Evolutionary conservation across 1,284 basidiomycete genomes (phyloP), one percentile per base, ranked within the genome.

Genomic region (Sanghuangporus weigelae): DNA sequence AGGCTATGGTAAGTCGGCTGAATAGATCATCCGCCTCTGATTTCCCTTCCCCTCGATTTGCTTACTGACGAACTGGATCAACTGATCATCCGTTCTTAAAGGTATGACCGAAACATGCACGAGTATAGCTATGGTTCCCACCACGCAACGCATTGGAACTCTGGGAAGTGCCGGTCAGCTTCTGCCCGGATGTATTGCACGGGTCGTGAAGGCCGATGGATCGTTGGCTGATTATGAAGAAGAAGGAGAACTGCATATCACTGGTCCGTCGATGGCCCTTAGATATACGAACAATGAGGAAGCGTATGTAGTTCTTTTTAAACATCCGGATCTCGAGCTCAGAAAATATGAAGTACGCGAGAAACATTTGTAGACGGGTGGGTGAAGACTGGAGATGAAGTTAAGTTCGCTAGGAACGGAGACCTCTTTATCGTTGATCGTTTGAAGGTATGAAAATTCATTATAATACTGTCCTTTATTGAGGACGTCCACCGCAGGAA

Each of bases 371-470:
- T 81, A 2, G 76, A 85, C 58, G 77, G 82, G 49, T 91, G 86
- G 86, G 79, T 91, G 6, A 80, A 78, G 51, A 90, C 88, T 0
- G 89, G 89, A 1, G 89, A 91, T 68, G 83, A 87, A 70, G 88
- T 84, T 3, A 74, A 77, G 64, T 79, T 90, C 60, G 76, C 80
- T 54, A 72, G 78, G 67, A 78, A 85, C 63, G 79, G 80, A 7
- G 84, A 90, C 64, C 66, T 91, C 4, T 86, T 83, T 71, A 78
- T 90, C 53, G 75, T 87, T 8, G 89, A 91, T 72, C 80, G 89
- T 39, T 74, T 91, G 62, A 91, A 91, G 77, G 85, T 82, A 46
- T 8, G 67, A 12, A 19, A 26, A 39, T 23, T 8, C 7, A 31
- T 44, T 36, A 16, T 60, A 36, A 46, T 38, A 8, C 21, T 26